Base-by-base conservation (phyloP, 1,284 basidiomycete species). In the Ceratobasidium sp. region DNA sequence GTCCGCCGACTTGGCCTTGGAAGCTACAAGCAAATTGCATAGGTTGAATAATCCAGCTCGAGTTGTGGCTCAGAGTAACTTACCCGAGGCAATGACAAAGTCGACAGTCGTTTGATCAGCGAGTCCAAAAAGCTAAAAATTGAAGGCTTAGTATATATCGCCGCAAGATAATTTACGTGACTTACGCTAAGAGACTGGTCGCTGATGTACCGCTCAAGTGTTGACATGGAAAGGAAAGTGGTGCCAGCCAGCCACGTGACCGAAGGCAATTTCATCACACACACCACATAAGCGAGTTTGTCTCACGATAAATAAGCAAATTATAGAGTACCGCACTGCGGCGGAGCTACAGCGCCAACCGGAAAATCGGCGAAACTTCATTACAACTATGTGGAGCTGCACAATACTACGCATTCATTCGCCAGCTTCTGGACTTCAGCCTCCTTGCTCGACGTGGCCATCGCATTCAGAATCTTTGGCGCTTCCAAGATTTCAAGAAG, bases 41-140 rank as follows among this genome's bases (percentile, higher is more conserved):
- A 48, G 62, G 54, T 61, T 49, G 11, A 61, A 21, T 30, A 23
- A 2, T 14, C 8, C 5, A 25, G 61, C 70, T 51, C 46, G 12
- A 25, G n/a, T 18, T 16, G 21, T 54, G 54, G 61, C n/a, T n/a
- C 69, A 21, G 23, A 63, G 51, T 53, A 14, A 70, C 87, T 66
- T 74, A 91, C 92, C 92, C 80, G 90, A 87, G 58, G 92, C 92
- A 80, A 92, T 83, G 38, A 96, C 90, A 81, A 90, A 96, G 82
- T 94, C 90, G 76, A 94, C 87, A 73, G 91, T 92, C 75, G 87
- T 92, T 74, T 85, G 85, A 81, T 95, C 91, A 21, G 93, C 88
- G 54, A 92, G 86, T 72, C 91, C 92, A 77, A 95, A 90, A 75
- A 94, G 85, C 91, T 94, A 8, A 76, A 2, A 74, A 40, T 48